Evolutionary conservation across 805 yeast species (phyloP), one percentile per base, ranked within the genome.

Genomic region (Lipomyces kockii): DNA sequence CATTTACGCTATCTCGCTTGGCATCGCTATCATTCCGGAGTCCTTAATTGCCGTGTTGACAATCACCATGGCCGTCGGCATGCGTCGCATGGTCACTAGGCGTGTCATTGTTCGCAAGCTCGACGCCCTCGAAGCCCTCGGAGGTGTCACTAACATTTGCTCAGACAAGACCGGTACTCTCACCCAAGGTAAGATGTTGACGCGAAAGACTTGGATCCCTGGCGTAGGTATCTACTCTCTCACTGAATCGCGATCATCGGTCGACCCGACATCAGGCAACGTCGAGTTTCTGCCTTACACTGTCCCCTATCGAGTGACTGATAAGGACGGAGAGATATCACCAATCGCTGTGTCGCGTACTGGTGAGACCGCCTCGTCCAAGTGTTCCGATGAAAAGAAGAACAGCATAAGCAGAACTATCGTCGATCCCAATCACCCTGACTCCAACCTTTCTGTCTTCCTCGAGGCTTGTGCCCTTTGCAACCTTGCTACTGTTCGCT

Each of bases 1-100:
- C 14, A 87, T 91, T 60, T 91, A 91, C 76, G 97, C 97, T 32
- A 88, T 92, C 74, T 91, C 96, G 80, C 93, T 90, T 59, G 90
- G 90, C 74, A 80, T 89, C 59, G 86, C 93, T 4, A 90, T 90
- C 92, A 89, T 89, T 71, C 95, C 95, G 2, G 89, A 92, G 2
- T 87, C 93, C 0, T 82, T 89, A 73, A 88, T 89, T 69, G 95
- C 89, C 27, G 95, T 89, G 29, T 82, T 89, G 68, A 89, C 95
- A n/a, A 89, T 90, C 70, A 89, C 94, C 0, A 89, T 90, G 93
- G 92, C 94, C 0, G 88, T 88, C 73, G 89, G 96, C 69, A 87
- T 97, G 71, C 86, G 86, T 73, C 87, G 84, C 52, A 86, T 91
- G 87, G 87, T 86, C n/a, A 76, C 81, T 52, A 84, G 87, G 75